Evolutionary conservation across 2,329 filamentous ascomycete genomes (phyloP).

Genomic region (Penicillium nordicum): DNA sequence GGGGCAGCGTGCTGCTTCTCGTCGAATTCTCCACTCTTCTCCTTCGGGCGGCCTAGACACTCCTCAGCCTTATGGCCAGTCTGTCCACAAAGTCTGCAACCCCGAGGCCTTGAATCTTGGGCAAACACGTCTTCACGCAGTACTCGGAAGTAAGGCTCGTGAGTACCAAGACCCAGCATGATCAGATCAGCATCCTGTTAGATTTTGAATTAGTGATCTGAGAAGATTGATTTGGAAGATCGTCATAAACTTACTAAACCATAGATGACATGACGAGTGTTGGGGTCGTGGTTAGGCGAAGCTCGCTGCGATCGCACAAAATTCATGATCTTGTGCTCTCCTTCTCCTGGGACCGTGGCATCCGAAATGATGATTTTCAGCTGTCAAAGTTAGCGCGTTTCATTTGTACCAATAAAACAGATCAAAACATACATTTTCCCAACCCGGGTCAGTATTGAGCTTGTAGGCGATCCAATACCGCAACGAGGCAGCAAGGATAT

Average conservation of each 20-base stretch:
- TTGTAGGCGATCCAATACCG: constrained; percentile 98
- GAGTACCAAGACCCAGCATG: constrained; percentile 94
- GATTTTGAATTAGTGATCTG: constrained; percentile 21
- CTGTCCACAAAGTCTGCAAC: constrained; percentile 87
- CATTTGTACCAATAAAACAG: not conserved
- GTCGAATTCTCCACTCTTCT: constrained; percentile 74
- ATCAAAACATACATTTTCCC: constrained; percentile 63
- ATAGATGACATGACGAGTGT: constrained; percentile 97
- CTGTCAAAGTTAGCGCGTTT: constrained; percentile 32
- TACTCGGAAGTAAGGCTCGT: constrained; percentile 95
- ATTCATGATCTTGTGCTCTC: constrained; percentile 99
- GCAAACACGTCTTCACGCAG: constrained; percentile 95
- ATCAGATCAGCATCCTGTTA: constrained; percentile 84
- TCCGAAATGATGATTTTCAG: constrained; percentile 98
- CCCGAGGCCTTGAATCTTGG: constrained; percentile 76
- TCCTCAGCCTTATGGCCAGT: constrained; percentile 84
- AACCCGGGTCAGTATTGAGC: constrained; percentile 91
- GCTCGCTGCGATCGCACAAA: constrained; percentile 92
- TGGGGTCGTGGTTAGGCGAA: constrained; percentile 88
- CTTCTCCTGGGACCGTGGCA: constrained; percentile 94
- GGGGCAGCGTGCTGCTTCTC: constrained; percentile 70
- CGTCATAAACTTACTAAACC: constrained; percentile 55
- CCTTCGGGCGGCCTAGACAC: constrained; percentile 74
- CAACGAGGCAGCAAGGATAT: constrained; percentile 82
- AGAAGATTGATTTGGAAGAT: not conserved